A percentile compares a stretch with the other conserved stretches of the same genome.
Evolutionary conservation across 73 alveolate genomes (phyloP).

Genomic region (Effrenium voratum): DNA sequence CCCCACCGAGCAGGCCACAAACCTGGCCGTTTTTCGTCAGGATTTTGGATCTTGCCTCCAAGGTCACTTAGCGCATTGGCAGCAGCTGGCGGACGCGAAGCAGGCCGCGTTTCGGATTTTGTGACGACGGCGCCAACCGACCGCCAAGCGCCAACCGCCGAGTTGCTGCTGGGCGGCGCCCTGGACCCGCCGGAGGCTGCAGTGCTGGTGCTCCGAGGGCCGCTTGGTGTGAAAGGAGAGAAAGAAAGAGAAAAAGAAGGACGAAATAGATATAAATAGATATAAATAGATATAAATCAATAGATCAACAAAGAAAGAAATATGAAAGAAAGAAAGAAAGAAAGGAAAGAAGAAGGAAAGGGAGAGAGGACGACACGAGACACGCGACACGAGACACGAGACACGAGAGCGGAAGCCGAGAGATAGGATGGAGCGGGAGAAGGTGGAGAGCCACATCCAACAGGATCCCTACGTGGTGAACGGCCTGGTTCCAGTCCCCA

Average conservation of each 20-base stretch:
- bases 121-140: not conserved
- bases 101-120: not conserved
- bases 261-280: too few relatives aligned
- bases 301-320: too few relatives aligned
- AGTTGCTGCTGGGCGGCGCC: constrained; percentile 76
- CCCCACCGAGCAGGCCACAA: constrained; percentile 36
- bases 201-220: constrained; percentile 57
- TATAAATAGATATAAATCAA: too few relatives aligned
- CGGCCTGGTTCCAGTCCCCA: constrained; percentile 42
- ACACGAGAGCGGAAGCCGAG: too few relatives aligned
- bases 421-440: constrained; percentile 67
- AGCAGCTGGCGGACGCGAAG: constrained; percentile 44
- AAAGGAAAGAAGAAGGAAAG: too few relatives aligned
- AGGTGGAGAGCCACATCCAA: constrained; percentile 46
- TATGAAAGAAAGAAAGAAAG: too few relatives aligned
- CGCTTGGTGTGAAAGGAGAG: not conserved
- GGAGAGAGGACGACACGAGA: too few relatives aligned
- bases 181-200: constrained; percentile 50
- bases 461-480: constrained; percentile 65
- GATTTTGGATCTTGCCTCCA: not conserved
- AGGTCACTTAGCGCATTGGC: constrained; percentile 78
- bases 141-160: not conserved
- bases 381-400: too few relatives aligned
- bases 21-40: not conserved
- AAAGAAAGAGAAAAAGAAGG: too few relatives aligned